A percentile compares a stretch with the other conserved stretches of the same genome.
These are phyloP conservation scores for Bacterosira constricta DNA, from an alignment of 108 stramenopile species.

Conservation along the genomic window DNA sequence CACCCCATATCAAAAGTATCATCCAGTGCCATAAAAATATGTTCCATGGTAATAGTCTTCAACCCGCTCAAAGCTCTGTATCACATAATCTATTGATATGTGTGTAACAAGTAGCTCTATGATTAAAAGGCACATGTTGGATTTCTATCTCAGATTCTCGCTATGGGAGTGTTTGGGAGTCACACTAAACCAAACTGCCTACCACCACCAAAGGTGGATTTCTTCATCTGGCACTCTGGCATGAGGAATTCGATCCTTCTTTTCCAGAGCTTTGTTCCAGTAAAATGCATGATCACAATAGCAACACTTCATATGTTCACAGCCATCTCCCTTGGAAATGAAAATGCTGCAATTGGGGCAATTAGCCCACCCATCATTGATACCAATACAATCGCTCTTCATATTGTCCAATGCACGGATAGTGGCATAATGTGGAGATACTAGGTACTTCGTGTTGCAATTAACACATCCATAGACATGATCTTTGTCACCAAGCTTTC, in stretches of 20 bases:
- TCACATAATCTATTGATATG: too few relatives aligned
- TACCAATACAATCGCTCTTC: conserved; percentile 2
- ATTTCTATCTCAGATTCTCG: too few relatives aligned
- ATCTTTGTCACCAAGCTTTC: neutral
- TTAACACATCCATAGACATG: neutral
- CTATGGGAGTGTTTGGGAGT: too few relatives aligned
- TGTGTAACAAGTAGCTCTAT: too few relatives aligned
- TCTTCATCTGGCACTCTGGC: conserved; percentile 12
- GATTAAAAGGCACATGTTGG: too few relatives aligned
- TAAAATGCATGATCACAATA: conserved; percentile 13
- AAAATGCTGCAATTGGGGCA: conserved; percentile 28
- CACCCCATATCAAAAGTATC: too few relatives aligned
- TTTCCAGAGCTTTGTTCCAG: conserved; percentile 9
- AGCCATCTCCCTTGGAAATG: conserved; percentile 28
- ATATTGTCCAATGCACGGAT: conserved; percentile 12
- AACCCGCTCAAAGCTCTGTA: too few relatives aligned
- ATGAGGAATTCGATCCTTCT: neutral
- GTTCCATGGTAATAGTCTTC: too few relatives aligned
- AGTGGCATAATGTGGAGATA: neutral
- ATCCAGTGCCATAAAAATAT: too few relatives aligned
- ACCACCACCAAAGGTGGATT: conserved; percentile 24
- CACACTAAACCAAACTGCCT: too few relatives aligned
- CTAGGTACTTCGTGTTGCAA: conserved; percentile 1
- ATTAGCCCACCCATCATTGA: conserved; percentile 19
- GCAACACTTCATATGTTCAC: conserved; percentile 36